Percentiles rank a stretch among this genome's conserved stretches.
Evolutionary conservation across 176 grass and related monocot genomes (phyloP).

Genomic region (Bolboschoenus planiculmis): DNA sequence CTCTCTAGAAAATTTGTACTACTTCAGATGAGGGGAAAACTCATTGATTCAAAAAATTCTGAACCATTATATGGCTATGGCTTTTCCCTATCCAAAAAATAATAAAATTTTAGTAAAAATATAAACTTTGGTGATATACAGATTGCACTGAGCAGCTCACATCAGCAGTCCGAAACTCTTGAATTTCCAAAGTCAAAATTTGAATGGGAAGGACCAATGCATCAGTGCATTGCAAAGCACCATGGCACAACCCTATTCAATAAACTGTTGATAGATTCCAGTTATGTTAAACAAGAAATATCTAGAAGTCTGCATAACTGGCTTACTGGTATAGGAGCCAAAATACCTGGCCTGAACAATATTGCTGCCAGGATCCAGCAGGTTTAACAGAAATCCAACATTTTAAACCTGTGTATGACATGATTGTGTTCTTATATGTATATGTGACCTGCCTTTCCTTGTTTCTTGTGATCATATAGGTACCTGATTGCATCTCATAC

Average conservation of each 20-base stretch:
- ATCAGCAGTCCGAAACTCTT: too few relatives aligned
- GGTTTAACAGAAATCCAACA: background rate
- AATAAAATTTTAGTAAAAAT: background rate
- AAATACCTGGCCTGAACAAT: background rate
- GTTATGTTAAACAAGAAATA: background rate
- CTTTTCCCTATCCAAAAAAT: background rate
- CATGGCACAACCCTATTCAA: background rate
- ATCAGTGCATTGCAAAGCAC: background rate
- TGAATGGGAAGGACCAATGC: too few relatives aligned
- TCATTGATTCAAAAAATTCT: background rate
- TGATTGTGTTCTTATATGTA: background rate
- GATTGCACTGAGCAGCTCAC: too few relatives aligned
- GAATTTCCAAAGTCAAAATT: too few relatives aligned
- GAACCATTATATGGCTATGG: background rate
- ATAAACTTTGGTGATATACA: too few relatives aligned
- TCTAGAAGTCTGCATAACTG: background rate
- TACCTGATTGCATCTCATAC: slow-evolving; percentile 36
- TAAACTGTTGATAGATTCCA: background rate
- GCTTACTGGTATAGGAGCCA: background rate
- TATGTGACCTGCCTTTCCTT: background rate
- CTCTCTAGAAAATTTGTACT: background rate
- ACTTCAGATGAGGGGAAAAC: background rate
- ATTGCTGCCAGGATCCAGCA: background rate
- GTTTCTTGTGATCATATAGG: slow-evolving; percentile 8
- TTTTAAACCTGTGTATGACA: background rate